phyloP scores from a whole-genome alignment of 192 early-diverging fungal species.

The Neocallimastix lanati region DNA sequence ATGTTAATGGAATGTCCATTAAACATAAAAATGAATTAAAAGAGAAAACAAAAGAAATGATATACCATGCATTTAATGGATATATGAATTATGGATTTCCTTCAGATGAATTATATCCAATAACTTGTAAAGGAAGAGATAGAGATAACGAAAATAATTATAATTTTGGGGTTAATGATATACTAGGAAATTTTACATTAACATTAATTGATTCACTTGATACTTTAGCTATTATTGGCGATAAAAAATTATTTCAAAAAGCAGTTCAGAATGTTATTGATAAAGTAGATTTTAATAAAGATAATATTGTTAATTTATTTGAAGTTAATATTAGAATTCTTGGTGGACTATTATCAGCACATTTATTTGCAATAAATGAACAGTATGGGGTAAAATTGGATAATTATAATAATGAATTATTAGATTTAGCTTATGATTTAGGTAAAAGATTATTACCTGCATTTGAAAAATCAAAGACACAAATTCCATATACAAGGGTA shows the following conservation, averaged over 20 bases:
- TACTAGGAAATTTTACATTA: slow-evolving; percentile 80
- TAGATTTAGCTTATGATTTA: slow-evolving; percentile 59
- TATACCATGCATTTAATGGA: slow-evolving; percentile 56
- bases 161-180: slow-evolving; percentile 61
- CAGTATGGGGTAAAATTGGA: slow-evolving; percentile 31
- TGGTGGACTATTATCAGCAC: slow-evolving; percentile 75
- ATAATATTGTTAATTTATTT: slow-evolving; percentile 86
- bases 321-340: slow-evolving; percentile 83
- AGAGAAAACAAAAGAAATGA: slow-evolving; percentile 34
- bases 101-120: slow-evolving; percentile 75
- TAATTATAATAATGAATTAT: slow-evolving; percentile 60
- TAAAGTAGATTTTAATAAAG: slow-evolving; percentile 38
- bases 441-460: slow-evolving; percentile 72
- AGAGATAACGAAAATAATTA: slow-evolving; percentile 42
- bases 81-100: slow-evolving; percentile 79
- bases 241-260: slow-evolving; percentile 39
- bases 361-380: slow-evolving; percentile 59
- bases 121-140: slow-evolving; percentile 57
- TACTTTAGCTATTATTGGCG: slow-evolving; percentile 56
- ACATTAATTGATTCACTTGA: slow-evolving; percentile 90
- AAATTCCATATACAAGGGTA: slow-evolving; percentile 68
- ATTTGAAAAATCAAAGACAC: slow-evolving; percentile 58
- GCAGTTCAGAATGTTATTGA: slow-evolving; percentile 42
- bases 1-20: not conserved
- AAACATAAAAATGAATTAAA: slow-evolving; percentile 4